These are phyloP conservation scores for Amniculicola lignicola DNA, from an alignment of 495 filamentous ascomycete species.

Conservation along the genomic window DNA sequence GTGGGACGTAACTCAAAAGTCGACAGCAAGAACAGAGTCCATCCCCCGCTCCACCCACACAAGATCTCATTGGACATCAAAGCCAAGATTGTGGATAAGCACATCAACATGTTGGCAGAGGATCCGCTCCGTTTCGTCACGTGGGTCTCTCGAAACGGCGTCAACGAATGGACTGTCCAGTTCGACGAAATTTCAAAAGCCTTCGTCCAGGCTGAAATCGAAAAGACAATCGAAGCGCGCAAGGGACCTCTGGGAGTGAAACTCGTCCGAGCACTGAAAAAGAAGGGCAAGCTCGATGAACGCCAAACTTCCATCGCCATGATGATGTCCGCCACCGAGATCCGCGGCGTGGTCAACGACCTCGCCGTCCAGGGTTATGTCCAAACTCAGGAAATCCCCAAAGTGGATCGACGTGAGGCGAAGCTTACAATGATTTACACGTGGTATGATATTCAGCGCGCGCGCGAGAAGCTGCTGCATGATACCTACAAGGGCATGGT, in stretches of 20 bases:
- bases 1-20: not conserved
- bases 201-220: conserved; percentile 70
- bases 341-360: conserved; percentile 73
- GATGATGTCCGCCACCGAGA: conserved; percentile 72
- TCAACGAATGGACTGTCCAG: conserved; percentile 76
- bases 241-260: conserved; percentile 73
- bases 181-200: conserved; percentile 65
- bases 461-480: conserved; percentile 62
- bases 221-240: conserved; percentile 68
- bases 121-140: conserved; percentile 67
- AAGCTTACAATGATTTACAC: conserved; percentile 82
- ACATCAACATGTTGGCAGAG: conserved; percentile 71
- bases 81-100: conserved; percentile 62
- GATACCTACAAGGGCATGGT: conserved; percentile 86
- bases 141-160: conserved; percentile 53
- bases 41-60: conserved; percentile 9
- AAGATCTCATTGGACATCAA: not conserved
- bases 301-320: conserved; percentile 71
- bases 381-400: conserved; percentile 87
- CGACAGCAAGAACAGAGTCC: not conserved
- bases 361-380: conserved; percentile 82
- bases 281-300: conserved; percentile 88
- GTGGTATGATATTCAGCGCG: conserved; percentile 77
- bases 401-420: conserved; percentile 71
- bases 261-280: conserved; percentile 73